phyloP scores from a whole-genome alignment of 169 alveolate genomes.

The Babesia microti region DNA sequence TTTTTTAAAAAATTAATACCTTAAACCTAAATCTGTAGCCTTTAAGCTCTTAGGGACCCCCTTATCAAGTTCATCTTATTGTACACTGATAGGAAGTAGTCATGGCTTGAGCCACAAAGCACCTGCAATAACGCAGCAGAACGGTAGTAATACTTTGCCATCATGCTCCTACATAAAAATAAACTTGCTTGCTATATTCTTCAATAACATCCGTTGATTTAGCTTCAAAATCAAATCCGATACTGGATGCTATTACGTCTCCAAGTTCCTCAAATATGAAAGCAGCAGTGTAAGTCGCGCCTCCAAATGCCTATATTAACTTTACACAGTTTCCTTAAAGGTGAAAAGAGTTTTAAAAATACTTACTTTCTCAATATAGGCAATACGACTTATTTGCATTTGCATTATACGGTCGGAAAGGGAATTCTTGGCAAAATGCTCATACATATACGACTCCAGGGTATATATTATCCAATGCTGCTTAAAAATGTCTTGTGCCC shows the following conservation, averaged over 20 bases:
- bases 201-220: neutral
- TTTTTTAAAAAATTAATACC: too few species aligned
- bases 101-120: constrained; percentile 26
- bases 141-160: constrained; percentile 21
- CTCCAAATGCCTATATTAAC: constrained; percentile 13
- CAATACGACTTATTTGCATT: too few species aligned
- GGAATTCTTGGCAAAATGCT: too few species aligned
- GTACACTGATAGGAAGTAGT: constrained; percentile 27
- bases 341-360: too few species aligned
- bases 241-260: constrained; percentile 44
- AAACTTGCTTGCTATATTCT: neutral
- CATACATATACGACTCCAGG: constrained; percentile 37
- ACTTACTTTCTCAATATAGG: too few species aligned
- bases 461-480: constrained; percentile 61
- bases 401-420: too few species aligned
- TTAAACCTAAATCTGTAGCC: too few species aligned
- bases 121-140: constrained; percentile 35
- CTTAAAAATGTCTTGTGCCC: constrained; percentile 54
- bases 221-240: constrained; percentile 32
- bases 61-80: too few species aligned
- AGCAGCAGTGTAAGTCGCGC: constrained; percentile 69
- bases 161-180: constrained; percentile 6
- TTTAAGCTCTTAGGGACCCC: too few species aligned
- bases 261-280: constrained; percentile 72
- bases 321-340: too few species aligned